Evolutionary conservation across 768 basidiomycete species (phyloP).

Genomic region (Cytidiella melzeri): DNA sequence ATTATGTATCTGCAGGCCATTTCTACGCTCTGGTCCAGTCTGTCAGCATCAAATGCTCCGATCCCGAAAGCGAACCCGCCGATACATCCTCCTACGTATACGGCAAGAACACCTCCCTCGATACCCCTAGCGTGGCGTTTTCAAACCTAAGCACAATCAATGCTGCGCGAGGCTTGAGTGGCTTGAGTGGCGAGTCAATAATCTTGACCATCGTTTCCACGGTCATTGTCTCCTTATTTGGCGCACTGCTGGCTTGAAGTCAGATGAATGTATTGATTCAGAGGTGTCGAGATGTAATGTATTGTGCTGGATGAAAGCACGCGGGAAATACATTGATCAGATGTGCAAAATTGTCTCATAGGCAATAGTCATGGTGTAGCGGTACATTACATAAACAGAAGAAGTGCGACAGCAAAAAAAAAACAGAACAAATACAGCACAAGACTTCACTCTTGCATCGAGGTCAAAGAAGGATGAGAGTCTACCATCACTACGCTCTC

Average conservation of each 20-base stretch:
- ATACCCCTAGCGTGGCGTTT: constrained; percentile 49
- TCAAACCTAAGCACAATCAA: constrained; percentile 55
- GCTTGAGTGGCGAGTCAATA: background rate
- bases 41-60: constrained; percentile 58
- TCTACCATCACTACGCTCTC: constrained; percentile 14
- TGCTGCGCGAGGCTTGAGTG: constrained; percentile 27
- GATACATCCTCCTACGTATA: constrained; percentile 63
- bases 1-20: constrained; percentile 69
- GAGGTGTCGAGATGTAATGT: too few species aligned
- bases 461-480: constrained; percentile 8
- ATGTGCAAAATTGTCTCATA: too few species aligned
- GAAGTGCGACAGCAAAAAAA: too few species aligned
- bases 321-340: too few species aligned
- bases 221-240: constrained; percentile 2
- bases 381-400: too few species aligned
- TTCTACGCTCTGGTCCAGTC: constrained; percentile 63
- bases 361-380: too few species aligned
- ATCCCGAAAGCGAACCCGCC: constrained; percentile 35
- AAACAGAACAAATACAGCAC: too few species aligned
- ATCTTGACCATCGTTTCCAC: background rate
- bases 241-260: constrained; percentile 1
- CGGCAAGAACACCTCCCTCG: constrained; percentile 42
- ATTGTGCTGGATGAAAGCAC: too few species aligned
- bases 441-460: too few species aligned
- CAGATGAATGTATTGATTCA: too few species aligned